Evolutionary conservation across 1,284 basidiomycete genomes (phyloP).

Genomic region (Trichosporon ovoides): DNA sequence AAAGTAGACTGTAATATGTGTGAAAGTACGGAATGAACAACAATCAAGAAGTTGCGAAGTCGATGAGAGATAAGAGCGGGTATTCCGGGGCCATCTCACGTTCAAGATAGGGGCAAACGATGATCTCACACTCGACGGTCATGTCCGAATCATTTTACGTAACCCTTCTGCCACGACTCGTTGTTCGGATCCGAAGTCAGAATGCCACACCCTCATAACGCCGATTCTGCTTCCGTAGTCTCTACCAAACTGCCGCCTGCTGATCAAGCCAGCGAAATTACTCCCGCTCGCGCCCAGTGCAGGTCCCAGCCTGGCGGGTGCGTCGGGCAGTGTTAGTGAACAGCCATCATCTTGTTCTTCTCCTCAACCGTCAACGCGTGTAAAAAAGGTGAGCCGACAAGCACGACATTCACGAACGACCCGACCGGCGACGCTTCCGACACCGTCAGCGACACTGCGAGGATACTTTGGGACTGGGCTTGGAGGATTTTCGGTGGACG

Average conservation of each 20-base stretch:
- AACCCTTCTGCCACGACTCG: background rate
- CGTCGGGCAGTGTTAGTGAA: background rate
- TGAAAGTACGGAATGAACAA: too few relatives aligned
- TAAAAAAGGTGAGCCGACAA: constrained; percentile 4
- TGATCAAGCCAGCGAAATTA: background rate
- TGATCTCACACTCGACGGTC: too few relatives aligned
- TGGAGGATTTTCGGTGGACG: background rate
- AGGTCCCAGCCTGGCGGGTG: too few relatives aligned
- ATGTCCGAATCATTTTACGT: background rate
- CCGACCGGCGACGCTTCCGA: background rate
- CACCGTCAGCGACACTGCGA: background rate
- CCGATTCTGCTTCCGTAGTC: background rate
- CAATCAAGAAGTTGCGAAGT: too few relatives aligned
- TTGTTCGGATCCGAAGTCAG: background rate
- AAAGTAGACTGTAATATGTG: too few relatives aligned
- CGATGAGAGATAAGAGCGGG: too few relatives aligned
- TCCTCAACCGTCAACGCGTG: constrained; percentile 4
- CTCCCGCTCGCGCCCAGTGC: too few relatives aligned
- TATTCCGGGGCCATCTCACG: too few relatives aligned
- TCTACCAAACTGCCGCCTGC: background rate
- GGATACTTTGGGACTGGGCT: background rate
- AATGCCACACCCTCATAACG: background rate
- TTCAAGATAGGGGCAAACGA: too few relatives aligned
- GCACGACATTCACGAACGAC: background rate
- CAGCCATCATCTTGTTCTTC: background rate